Conservation (phyloP, 2,329 filamentous ascomycete genomes). For the Beauveria sp. region DNA sequence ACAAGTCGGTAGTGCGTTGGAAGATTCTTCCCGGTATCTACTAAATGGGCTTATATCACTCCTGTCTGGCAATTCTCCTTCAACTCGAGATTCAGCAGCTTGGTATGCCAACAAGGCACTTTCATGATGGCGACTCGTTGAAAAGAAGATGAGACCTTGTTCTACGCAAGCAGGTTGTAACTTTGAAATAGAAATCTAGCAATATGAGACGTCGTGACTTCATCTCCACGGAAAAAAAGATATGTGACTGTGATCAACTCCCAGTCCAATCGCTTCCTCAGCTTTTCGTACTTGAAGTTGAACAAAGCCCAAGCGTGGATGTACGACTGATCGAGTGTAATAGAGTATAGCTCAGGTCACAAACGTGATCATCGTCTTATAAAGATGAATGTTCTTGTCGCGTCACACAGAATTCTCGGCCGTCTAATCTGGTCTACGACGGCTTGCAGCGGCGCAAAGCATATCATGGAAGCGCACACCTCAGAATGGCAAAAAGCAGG, state of each 20-base stretch:
- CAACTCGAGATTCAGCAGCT: neutral
- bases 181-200: no score
- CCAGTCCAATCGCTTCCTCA: neutral
- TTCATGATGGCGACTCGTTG: neutral
- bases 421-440: no score
- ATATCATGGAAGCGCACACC: neutral
- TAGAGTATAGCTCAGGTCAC: neutral
- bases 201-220: no score
- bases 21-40: slow-evolving; percentile 78
- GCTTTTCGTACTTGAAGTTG: neutral
- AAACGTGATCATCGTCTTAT: neutral
- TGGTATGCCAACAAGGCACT: neutral
- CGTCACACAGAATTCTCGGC: neutral
- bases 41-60: slow-evolving; percentile 29
- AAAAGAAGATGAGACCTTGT: no score
- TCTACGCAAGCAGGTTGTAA: no score
- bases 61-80: neutral
- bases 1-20: slow-evolving; percentile 69
- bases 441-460: neutral
- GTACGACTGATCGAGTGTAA: neutral
- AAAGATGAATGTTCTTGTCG: neutral
- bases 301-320: neutral
- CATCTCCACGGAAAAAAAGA: neutral
- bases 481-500: no score
- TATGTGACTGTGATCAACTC: neutral